A percentile compares a stretch with the other conserved stretches of the same genome.
phyloP scores from a whole-genome alignment of 2,329 filamentous ascomycete genomes.

The Fusarium globosum region DNA sequence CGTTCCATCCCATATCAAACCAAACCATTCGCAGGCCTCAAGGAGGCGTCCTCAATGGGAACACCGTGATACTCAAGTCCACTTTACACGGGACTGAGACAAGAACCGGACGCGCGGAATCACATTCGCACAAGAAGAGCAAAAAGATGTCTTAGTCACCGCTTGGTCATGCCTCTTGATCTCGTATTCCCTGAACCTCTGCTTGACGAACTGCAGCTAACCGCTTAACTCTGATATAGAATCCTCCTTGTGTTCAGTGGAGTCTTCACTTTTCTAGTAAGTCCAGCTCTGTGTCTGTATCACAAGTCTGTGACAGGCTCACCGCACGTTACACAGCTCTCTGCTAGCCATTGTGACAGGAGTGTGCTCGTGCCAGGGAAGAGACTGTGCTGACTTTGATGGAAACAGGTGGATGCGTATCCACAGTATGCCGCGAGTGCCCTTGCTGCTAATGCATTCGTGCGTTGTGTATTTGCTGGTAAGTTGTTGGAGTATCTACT shows the following conservation, averaged over 20 bases:
- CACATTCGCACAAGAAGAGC: slow-evolving; percentile 3
- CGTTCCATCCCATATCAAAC: slow-evolving; percentile 51
- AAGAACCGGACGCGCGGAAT: slow-evolving; percentile 23
- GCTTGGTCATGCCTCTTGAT: slow-evolving; percentile 48
- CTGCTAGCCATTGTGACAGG: slow-evolving; percentile 19
- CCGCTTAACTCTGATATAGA: slow-evolving; percentile 55
- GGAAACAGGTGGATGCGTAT: slow-evolving; percentile 74
- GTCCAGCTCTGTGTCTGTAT: slow-evolving; percentile 42
- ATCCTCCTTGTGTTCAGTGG: slow-evolving; percentile 83
- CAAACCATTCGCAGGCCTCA: slow-evolving; percentile 16
- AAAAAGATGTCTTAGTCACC: slow-evolving; percentile 42
- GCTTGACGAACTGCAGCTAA: slow-evolving; percentile 42
- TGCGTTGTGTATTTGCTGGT: slow-evolving; percentile 80
- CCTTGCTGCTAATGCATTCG: slow-evolving; percentile 85
- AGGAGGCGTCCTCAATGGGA: not conserved
- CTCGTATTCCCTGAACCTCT: slow-evolving; percentile 38
- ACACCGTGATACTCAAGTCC: not conserved
- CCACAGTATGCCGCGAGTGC: slow-evolving; percentile 80
- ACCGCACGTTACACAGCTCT: slow-evolving; percentile 21
- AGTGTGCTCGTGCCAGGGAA: slow-evolving; percentile 30
- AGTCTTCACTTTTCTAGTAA: slow-evolving; percentile 88
- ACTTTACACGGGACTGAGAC: slow-evolving; percentile 23
- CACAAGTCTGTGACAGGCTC: slow-evolving; percentile 21
- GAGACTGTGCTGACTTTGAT: slow-evolving; percentile 33
- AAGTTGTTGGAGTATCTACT: slow-evolving; percentile 44